Evolutionary conservation across 2,329 filamentous ascomycete genomes (phyloP), one percentile per base, ranked within the genome.

Genomic region (Camptophora hylomeconis): DNA sequence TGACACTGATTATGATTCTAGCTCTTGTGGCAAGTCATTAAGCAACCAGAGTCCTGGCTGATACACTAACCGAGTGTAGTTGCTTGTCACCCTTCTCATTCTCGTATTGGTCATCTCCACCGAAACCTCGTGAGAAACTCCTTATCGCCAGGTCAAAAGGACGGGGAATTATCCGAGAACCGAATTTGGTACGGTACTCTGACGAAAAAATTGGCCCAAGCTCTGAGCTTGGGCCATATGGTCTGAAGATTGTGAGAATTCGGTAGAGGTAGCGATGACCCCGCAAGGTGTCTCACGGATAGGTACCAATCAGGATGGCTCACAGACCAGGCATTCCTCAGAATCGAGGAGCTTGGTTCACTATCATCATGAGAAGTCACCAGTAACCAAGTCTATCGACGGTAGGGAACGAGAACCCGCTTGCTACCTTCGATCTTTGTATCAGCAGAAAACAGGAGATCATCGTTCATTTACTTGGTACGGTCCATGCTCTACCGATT

Each of bases 81-180:
- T 43, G 11, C 7, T 41, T 10, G 3, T 41, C 5, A 28, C 19
- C 21, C 28, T 38, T 5, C 36, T 43, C 24, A 26, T 39, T 11
- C 33, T 43, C 7, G 30, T 30, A 10, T 11, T 38, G 5, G 20
- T 26, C 11, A 40, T 42, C 19, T 36, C 24, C 20, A 28, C 36
- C 17, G 25, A 38, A 15, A 24, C 33, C 20, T 25, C 18, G 3
- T 35, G 24, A 33, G 21, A 23, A 23, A n/a, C 5, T 11, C n/a
- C 21, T n/a, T 23, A n/a, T 23, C 21, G n/a, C n/a, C 6, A 13
- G 21, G 5, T 23, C 5, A 23, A 12, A 19, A 20, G n/a, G n/a
- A n/a, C n/a, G n/a, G n/a, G n/a, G n/a, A n/a, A n/a, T n/a, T n/a
- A n/a, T n/a, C n/a, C n/a, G n/a, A 28, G 11, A 28, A 17, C 21